phyloP scores from a whole-genome alignment of 371 early-diverging fungal genomes.

The Mortierella sp. region DNA sequence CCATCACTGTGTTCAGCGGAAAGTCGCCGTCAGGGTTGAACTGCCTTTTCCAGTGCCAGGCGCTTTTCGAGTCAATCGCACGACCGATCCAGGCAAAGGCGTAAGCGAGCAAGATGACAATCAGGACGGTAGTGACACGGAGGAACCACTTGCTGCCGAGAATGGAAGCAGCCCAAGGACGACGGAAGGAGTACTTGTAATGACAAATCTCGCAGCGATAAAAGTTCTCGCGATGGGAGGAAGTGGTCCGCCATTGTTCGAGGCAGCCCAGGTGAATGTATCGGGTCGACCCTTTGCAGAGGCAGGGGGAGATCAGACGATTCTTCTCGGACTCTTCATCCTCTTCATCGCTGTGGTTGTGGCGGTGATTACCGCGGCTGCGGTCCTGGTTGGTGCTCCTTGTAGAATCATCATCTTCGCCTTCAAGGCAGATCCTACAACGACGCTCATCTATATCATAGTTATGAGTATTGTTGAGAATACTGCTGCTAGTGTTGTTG shows the following conservation, averaged over 20 bases:
- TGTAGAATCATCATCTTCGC: conserved; percentile 14
- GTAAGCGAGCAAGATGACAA: conserved; percentile 14
- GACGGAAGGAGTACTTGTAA: conserved; percentile 40
- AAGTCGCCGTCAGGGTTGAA: background rate
- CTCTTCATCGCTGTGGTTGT: background rate
- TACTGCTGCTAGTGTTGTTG: background rate
- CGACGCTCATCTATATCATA: conserved; percentile 20
- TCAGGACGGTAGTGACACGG: background rate
- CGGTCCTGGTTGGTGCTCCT: background rate
- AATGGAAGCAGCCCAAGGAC: conserved; percentile 32
- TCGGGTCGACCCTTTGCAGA: conserved; percentile 42
- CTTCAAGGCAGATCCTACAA: conserved; percentile 46
- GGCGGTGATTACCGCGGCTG: background rate
- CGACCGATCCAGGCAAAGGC: conserved; percentile 9
- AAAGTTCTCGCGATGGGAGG: conserved; percentile 18
- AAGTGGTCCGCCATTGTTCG: conserved; percentile 31
- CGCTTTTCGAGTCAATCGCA: background rate
- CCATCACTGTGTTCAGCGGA: background rate
- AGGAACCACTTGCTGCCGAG: conserved; percentile 28
- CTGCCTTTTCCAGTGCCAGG: conserved; percentile 22
- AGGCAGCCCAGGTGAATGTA: conserved; percentile 52
- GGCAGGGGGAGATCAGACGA: conserved; percentile 49
- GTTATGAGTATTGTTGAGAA: background rate
- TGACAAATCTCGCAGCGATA: conserved; percentile 50
- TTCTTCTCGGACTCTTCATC: conserved; percentile 12